Evolutionary conservation across 306 rosid genomes (phyloP), one percentile per base, ranked within the genome.

Genomic region (Arachis hypogaea): DNA sequence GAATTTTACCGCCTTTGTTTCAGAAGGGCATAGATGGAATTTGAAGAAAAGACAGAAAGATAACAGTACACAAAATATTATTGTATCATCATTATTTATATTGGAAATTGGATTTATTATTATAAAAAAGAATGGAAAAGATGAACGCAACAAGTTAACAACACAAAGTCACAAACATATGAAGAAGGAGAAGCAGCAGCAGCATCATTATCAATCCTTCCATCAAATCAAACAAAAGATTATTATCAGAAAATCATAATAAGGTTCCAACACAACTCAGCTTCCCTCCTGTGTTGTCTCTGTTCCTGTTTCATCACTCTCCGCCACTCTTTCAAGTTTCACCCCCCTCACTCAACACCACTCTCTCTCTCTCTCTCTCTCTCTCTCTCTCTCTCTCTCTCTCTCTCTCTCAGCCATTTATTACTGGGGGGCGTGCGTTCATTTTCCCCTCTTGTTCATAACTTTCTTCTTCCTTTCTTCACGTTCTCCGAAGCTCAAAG

Each of bases 161-260:
- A 56, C 30, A 7, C 9, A 45, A 9, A 45, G 18, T 18, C 38
- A 45, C 1, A 45, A 45, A 1, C 0, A 45, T 0, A 4, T 2
- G 49, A 4, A 9, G 10, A 45, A 11, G 12, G n/a, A 46, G 51
- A 8, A 10, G 46, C 46, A 59, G 43, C 6, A 44, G 5, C 8
- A 56, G 47, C 7, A 28, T 3, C 2, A 50, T 33, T 28, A 16
- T 59, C 64, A 18, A 73, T 66, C 12, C 7, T 62, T 78, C 80
- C 78, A 74, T 75, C 75, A 68, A 75, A 54, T 75, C 76, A 75
- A 43, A 72, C 78, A 75, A 71, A 77, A 77, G 50, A 77, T 47
- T 47, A 66, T 50, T 29, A 50, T 45, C 67, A 44, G 61, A 22
- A 76, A 81, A 60, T 46, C 28, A 22, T 1, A 22, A 22, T 22